Percentiles rank a stretch among this genome's conserved stretches.
Conservation (phyloP, 805 yeast genomes). For the Zygoascus biomembranicola region DNA sequence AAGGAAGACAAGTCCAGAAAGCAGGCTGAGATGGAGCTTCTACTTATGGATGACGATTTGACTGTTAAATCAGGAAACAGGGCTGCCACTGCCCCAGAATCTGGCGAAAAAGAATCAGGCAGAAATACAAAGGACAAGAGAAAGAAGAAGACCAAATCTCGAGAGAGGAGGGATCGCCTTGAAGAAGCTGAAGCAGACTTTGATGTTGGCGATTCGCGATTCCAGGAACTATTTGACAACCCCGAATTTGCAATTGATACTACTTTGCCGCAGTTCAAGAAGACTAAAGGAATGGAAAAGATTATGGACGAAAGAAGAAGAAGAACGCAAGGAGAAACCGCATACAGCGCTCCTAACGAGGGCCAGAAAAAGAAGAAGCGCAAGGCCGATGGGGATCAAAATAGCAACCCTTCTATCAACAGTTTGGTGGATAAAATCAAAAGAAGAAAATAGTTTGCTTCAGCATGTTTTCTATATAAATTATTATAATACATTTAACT, state of each 20-base stretch:
- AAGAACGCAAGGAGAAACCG: constrained; percentile 15
- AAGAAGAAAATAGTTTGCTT: constrained; percentile 5
- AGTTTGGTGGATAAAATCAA: constrained; percentile 72
- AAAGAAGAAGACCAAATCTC: constrained; percentile 40
- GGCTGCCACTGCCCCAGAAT: constrained; percentile 62
- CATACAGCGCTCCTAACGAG: constrained; percentile 1
- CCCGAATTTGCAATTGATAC: constrained; percentile 95
- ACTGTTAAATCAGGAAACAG: constrained; percentile 22
- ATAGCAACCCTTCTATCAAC: constrained; percentile 43
- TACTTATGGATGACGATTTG: constrained; percentile 56
- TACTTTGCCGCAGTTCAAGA: constrained; percentile 79
- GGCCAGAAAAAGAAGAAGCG: background rate
- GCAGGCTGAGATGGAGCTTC: constrained; percentile 64
- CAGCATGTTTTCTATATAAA: no score
- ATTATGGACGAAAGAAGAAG: constrained; percentile 61
- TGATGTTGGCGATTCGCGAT: constrained; percentile 77
- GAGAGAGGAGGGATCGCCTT: constrained; percentile 30
- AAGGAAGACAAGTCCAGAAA: constrained; percentile 32
- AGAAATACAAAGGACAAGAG: constrained; percentile 58
- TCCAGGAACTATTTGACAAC: constrained; percentile 70
- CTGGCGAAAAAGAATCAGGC: constrained; percentile 36
- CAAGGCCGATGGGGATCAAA: background rate
- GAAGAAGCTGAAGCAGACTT: constrained; percentile 42
- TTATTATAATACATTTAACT: no score
- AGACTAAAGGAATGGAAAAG: constrained; percentile 79